phyloP scores from a whole-genome alignment of 805 yeast species.

The Myxozyma geophila region DNA sequence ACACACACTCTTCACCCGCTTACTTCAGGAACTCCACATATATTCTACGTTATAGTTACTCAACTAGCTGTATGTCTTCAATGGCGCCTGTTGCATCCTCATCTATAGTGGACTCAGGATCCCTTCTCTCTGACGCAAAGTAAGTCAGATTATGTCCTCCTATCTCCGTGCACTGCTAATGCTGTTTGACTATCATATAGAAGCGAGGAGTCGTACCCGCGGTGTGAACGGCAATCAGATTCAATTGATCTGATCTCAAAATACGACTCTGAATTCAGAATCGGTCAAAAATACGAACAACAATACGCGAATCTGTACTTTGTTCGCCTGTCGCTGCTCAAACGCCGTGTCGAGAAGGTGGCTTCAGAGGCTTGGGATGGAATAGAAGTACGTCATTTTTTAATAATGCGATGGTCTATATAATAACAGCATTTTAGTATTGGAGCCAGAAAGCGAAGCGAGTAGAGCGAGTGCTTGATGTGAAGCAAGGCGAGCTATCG shows the following conservation, averaged over 20 bases:
- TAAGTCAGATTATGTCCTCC: not conserved
- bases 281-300: slow-evolving; percentile 48
- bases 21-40: not conserved
- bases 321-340: slow-evolving; percentile 55
- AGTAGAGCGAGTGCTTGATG: slow-evolving; percentile 62
- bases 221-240: slow-evolving; percentile 5
- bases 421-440: slow-evolving; percentile 46
- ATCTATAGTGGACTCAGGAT: slow-evolving; percentile 13
- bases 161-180: not conserved
- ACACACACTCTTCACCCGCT: not conserved
- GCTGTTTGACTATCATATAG: not conserved
- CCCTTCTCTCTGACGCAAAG: slow-evolving; percentile 18
- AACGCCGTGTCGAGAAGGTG: slow-evolving; percentile 53
- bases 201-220: slow-evolving; percentile 5
- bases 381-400: slow-evolving; percentile 46
- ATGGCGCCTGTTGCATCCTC: slow-evolving; percentile 31
- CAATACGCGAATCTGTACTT: slow-evolving; percentile 66
- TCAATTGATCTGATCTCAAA: slow-evolving; percentile 7
- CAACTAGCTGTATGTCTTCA: slow-evolving; percentile 5
- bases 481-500: slow-evolving; percentile 61
- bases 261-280: slow-evolving; percentile 17
- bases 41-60: not conserved
- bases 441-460: slow-evolving; percentile 49
- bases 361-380: slow-evolving; percentile 63
- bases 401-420: not conserved